Evolutionary conservation across 2,329 filamentous ascomycete genomes (phyloP), one percentile per base, ranked within the genome.

Genomic region (Claviceps arundinis): DNA sequence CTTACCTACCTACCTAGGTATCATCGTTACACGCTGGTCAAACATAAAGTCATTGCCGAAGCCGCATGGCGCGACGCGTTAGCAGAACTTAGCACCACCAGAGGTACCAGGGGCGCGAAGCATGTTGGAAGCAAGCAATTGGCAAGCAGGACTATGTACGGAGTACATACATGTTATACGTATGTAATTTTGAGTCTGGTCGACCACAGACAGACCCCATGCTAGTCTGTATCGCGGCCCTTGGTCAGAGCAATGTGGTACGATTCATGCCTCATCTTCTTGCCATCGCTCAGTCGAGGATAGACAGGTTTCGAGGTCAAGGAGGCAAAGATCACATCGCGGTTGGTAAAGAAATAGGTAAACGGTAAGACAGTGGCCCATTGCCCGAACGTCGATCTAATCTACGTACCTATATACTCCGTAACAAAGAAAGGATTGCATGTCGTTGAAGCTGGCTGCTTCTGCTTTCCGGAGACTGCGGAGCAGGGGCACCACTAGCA

Each of bases 1-100:
- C 26, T 3, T 30, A 9, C 8, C 26, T 30, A 30, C 8, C 8
- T 9, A 30, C 26, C 3, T 30, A 26, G 6, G 24, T 26, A 34
- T 46, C 14, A 16, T 7, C 44, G 16, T 4, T 19, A 26, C 13
- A 37, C n/a, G 24, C 41, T 24, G 6, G 7, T 19, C 8, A 42
- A 42, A 42, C n/a, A 42, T 17, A 13, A 42, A 19, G 19, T 42
- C 41, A 43, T 43, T 11, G 16, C 19, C 19, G 11, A 43, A 22
- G 24, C 22, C 43, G 14, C 13, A 30, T 17, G 38, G 38, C 13
- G 17, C 34, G 34, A 40, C 37, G 30, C 30, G 30, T 41, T 37
- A 41, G 30, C 51, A 34, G 47, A 50, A 50, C 51, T 46, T 30
- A 41, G 30, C 51, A 34, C 51, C 50, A 50, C 51, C 50, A 47